These are phyloP conservation scores for Penicillium robsamsonii DNA, from an alignment of 495 filamentous ascomycete species.

Conservation along the genomic window DNA sequence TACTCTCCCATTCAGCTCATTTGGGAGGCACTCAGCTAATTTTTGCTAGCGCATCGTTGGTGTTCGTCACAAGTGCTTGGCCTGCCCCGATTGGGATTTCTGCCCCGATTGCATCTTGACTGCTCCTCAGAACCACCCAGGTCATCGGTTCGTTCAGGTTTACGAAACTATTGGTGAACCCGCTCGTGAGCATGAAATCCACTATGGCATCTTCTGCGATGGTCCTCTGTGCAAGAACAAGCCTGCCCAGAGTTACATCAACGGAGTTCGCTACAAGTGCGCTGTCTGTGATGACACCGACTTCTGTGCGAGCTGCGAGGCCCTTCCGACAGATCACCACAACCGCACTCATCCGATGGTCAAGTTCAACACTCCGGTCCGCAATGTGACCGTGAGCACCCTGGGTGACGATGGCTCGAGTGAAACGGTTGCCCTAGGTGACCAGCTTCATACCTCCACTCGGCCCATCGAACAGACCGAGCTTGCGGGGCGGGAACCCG, in stretches of 20 bases:
- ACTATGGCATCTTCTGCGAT: constrained; percentile 91
- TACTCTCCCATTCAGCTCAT: not conserved
- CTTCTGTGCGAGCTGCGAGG: constrained; percentile 94
- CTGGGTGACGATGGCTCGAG: constrained; percentile 69
- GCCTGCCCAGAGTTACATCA: constrained; percentile 63
- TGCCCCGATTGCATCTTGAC: constrained; percentile 73
- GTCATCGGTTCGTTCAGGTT: constrained; percentile 87
- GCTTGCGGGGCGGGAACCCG: constrained; percentile 23
- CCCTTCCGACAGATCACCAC: constrained; percentile 76
- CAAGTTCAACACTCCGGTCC: constrained; percentile 93
- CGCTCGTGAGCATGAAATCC: constrained; percentile 50
- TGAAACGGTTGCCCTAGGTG: constrained; percentile 65
- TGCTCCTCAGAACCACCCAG: constrained; percentile 66
- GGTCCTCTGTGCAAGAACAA: constrained; percentile 78
- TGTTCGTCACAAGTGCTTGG: constrained; percentile 93
- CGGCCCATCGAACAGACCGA: constrained; percentile 47
- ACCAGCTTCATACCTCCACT: constrained; percentile 47
- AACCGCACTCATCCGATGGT: constrained; percentile 94
- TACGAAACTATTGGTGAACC: constrained; percentile 72
- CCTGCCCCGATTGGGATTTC: constrained; percentile 97
- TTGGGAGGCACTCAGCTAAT: constrained; percentile 25
- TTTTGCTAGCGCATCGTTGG: constrained; percentile 66
- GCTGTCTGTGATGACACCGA: constrained; percentile 95
- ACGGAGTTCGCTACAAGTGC: constrained; percentile 91
- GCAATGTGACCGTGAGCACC: constrained; percentile 84